Evolutionary conservation across 1,284 basidiomycete species (phyloP).

Genomic region (Moniliophthora roreri): DNA sequence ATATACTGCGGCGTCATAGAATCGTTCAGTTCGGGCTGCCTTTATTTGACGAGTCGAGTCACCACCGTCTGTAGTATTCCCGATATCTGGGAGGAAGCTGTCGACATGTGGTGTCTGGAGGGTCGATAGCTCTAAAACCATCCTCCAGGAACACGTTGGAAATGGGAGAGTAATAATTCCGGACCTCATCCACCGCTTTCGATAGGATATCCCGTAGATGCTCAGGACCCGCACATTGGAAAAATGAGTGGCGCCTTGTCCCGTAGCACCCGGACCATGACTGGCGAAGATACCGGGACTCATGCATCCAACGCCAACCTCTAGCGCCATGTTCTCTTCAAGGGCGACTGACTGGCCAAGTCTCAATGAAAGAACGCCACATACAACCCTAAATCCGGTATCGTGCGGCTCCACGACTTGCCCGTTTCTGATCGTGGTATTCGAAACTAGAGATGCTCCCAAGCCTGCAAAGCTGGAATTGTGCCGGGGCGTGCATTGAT

Average conservation of each 20-base stretch:
- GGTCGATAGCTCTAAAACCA: background rate
- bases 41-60: background rate
- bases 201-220: slow-evolving; percentile 14
- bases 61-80: background rate
- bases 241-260: slow-evolving; percentile 3
- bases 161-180: slow-evolving; percentile 13
- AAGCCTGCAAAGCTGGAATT: slow-evolving; percentile 19
- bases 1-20: background rate
- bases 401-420: slow-evolving; percentile 17
- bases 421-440: slow-evolving; percentile 15
- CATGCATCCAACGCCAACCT: slow-evolving; percentile 21
- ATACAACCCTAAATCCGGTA: slow-evolving; percentile 15
- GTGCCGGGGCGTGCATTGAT: slow-evolving; percentile 16
- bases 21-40: background rate
- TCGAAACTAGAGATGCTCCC: slow-evolving; percentile 1
- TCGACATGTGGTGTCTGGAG: background rate
- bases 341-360: slow-evolving; percentile 13
- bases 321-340: slow-evolving; percentile 19
- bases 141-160: slow-evolving; percentile 16
- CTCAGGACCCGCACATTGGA: slow-evolving; percentile 18
- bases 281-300: slow-evolving; percentile 10
- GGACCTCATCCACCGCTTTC: slow-evolving; percentile 15
- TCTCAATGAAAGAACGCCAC: slow-evolving; percentile 17
- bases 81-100: too few species aligned
- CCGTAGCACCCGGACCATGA: background rate